These are phyloP conservation scores for Saccharata proteae DNA, from an alignment of 2,329 filamentous ascomycete species.

Conservation along the genomic window DNA sequence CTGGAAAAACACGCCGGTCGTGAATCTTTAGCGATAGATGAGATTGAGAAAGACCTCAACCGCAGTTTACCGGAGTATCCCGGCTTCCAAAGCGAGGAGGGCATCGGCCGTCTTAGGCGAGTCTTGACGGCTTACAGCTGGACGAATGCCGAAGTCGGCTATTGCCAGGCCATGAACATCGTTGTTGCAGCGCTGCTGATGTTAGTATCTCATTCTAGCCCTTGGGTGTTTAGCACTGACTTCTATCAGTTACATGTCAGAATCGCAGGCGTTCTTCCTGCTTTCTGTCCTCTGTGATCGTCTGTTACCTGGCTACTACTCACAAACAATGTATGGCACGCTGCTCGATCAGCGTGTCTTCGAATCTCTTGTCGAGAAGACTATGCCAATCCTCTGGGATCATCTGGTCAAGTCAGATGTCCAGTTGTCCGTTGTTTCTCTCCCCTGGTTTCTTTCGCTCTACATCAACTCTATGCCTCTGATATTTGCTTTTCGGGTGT, in stretches of 20 bases:
- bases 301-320: slow-evolving; percentile 91
- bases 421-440: slow-evolving; percentile 89
- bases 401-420: slow-evolving; percentile 96
- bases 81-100: slow-evolving; percentile 91
- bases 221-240: too few species aligned
- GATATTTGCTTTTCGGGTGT: slow-evolving; percentile 89
- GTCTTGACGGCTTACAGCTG: slow-evolving; percentile 97
- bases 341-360: slow-evolving; percentile 95
- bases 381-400: slow-evolving; percentile 97
- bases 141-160: slow-evolving; percentile 90
- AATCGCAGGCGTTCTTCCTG: slow-evolving; percentile 88
- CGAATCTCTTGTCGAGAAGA: slow-evolving; percentile 94
- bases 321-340: slow-evolving; percentile 97
- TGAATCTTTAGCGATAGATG: slow-evolving; percentile 90
- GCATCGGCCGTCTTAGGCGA: slow-evolving; percentile 76
- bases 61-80: slow-evolving; percentile 93
- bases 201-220: slow-evolving; percentile 29
- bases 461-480: slow-evolving; percentile 99
- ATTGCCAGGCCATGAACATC: slow-evolving; percentile 99
- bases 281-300: slow-evolving; percentile 86
- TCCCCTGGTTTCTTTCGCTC: slow-evolving; percentile 94
- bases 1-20: slow-evolving; percentile 70
- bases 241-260: slow-evolving; percentile 73
- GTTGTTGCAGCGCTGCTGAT: slow-evolving; percentile 95
- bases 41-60: slow-evolving; percentile 98